phyloP scores from a whole-genome alignment of 2,329 filamentous ascomycete genomes.

The Apiospora rasikravindrae region DNA sequence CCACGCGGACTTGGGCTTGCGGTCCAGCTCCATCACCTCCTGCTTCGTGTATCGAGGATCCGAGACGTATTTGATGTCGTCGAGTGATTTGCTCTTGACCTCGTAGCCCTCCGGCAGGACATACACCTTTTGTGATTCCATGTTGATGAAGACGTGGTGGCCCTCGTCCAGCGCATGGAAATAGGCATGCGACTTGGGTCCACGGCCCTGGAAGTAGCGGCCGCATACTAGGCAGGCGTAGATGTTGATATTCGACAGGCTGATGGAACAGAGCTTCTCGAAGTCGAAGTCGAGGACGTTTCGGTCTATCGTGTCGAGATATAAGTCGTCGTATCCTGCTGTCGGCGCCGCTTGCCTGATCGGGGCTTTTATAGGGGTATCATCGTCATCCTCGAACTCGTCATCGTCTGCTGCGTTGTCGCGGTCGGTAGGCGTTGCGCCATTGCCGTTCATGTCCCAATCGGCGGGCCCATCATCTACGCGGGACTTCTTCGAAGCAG shows the following conservation, averaged over 20 bases:
- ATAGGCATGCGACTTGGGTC: constrained; percentile 93
- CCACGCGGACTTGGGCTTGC: constrained; percentile 66
- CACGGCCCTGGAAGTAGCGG: constrained; percentile 95
- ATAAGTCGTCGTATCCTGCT: constrained; percentile 91
- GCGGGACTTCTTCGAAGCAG: constrained; percentile 64
- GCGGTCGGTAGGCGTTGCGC: constrained; percentile 32
- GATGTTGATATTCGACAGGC: constrained; percentile 96
- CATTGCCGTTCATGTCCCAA: constrained; percentile 28
- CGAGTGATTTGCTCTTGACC: constrained; percentile 89
- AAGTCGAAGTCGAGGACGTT: constrained; percentile 97
- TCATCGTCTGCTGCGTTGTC: constrained; percentile 36
- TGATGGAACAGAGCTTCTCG: constrained; percentile 96
- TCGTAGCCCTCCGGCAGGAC: constrained; percentile 97
- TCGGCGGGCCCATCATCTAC: constrained; percentile 48
- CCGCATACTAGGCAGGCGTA: constrained; percentile 97
- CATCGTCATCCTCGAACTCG: constrained; percentile 47
- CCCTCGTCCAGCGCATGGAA: constrained; percentile 94
- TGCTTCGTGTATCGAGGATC: constrained; percentile 84
- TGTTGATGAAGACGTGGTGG: constrained; percentile 98
- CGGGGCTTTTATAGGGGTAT: constrained; percentile 47
- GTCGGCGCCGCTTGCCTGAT: constrained; percentile 78
- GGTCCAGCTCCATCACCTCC: constrained; percentile 82
- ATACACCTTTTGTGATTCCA: constrained; percentile 89
- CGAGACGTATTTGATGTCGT: constrained; percentile 98
- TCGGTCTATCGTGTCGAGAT: constrained; percentile 96